Evolutionary conservation across 179 eudicot species (phyloP).

Genomic region (Silene vulgaris): DNA sequence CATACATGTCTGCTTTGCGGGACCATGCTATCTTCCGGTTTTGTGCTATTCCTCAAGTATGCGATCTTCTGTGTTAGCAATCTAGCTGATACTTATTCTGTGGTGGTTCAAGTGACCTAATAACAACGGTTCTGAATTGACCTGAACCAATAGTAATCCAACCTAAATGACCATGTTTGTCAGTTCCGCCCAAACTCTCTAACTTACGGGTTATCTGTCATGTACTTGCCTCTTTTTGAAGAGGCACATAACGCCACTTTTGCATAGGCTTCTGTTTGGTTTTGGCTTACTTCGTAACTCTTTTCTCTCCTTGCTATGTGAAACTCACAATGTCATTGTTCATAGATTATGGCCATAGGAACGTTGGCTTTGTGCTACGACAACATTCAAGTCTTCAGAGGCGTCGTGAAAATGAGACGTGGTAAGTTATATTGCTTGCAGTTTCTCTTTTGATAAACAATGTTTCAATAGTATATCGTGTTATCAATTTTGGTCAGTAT

Average conservation of each 20-base stretch:
- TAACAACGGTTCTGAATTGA: no score
- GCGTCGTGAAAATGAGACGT: conserved; percentile 87
- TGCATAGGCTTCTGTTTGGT: no score
- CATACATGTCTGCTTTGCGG: conserved; percentile 59
- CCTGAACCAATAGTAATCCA: no score
- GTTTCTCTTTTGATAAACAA: no score
- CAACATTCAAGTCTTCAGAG: conserved; percentile 79
- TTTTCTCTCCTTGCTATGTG: not conserved
- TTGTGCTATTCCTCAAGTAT: conserved; percentile 95
- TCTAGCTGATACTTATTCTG: no score
- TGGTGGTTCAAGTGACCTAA: no score
- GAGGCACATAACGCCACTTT: no score
- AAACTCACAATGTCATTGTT: not conserved
- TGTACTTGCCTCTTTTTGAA: no score
- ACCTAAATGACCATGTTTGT: no score
- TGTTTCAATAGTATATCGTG: not conserved
- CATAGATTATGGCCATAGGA: conserved; percentile 84
- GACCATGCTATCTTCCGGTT: conserved; percentile 65
- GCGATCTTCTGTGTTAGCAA: conserved; percentile 15
- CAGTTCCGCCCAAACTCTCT: no score
- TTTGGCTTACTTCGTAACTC: not conserved
- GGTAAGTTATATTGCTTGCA: conserved; percentile 42
- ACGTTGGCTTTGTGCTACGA: conserved; percentile 79
- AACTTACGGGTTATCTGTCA: no score
- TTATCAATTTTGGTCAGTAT: no score